These are phyloP conservation scores for Curvularia verruculosa DNA, from an alignment of 2,329 filamentous ascomycete genomes.

Conservation along the genomic window DNA sequence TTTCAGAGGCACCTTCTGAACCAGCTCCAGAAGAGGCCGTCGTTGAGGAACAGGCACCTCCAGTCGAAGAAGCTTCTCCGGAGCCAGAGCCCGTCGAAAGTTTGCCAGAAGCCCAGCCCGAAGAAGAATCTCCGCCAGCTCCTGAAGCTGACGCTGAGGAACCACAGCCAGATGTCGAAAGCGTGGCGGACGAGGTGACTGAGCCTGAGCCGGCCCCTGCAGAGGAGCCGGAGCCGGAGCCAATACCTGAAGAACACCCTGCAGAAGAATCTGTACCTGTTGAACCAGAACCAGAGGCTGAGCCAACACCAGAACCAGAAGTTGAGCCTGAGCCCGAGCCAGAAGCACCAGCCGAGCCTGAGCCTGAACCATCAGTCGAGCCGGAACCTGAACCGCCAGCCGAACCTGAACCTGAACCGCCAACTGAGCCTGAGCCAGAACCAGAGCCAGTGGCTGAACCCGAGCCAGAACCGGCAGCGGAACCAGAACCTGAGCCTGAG, in stretches of 20 bases:
- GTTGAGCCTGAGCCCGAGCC: not conserved
- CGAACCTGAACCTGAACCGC: not conserved
- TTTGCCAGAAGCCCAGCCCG: slow-evolving; percentile 3
- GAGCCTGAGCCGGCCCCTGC: not conserved
- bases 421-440: not conserved
- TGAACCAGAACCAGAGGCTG: not conserved
- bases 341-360: not conserved
- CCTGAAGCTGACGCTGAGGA: slow-evolving; percentile 2
- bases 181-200: not conserved
- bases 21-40: slow-evolving; percentile 4
- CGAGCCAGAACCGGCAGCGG: not conserved
- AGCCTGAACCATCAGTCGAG: not conserved
- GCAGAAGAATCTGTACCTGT: not conserved
- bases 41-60: not conserved
- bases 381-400: not conserved
- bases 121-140: slow-evolving; percentile 2
- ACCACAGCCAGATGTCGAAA: slow-evolving; percentile 6
- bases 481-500: not conserved
- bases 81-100: not conserved
- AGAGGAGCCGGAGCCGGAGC: slow-evolving; percentile 1
- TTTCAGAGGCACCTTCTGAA: slow-evolving; percentile 6
- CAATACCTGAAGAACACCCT: not conserved
- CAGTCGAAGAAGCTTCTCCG: not conserved
- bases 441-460: not conserved
- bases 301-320: not conserved